Conservation (phyloP, 2,329 filamentous ascomycete genomes). For the Xylaria multiplex region DNA sequence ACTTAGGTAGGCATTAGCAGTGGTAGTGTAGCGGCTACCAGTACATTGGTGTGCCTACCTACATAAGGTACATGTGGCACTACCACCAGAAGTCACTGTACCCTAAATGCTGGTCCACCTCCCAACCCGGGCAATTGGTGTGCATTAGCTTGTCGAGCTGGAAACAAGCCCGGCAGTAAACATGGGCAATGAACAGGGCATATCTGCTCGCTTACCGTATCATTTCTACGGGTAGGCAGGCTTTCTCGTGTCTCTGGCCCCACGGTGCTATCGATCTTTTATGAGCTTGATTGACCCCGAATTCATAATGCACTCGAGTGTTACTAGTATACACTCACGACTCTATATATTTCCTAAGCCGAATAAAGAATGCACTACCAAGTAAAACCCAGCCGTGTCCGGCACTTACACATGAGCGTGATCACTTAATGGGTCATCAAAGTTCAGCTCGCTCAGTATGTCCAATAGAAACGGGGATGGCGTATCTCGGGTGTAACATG, state of each 20-base stretch:
- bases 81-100: too few species aligned
- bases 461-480: constrained; percentile 36
- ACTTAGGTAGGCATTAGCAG: too few species aligned
- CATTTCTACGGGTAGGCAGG: too few species aligned
- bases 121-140: too few species aligned
- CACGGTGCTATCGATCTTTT: not conserved
- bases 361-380: constrained; percentile 1
- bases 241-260: too few species aligned
- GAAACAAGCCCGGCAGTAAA: constrained; percentile 13
- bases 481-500: constrained; percentile 22
- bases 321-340: not conserved
- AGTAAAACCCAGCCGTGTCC: not conserved
- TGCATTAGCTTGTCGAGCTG: constrained; percentile 24
- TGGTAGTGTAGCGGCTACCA: not conserved
- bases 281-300: not conserved
- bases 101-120: too few species aligned
- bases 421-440: constrained; percentile 33
- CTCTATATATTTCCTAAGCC: constrained; percentile 3
- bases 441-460: constrained; percentile 47
- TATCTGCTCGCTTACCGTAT: not conserved
- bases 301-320: not conserved
- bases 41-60: too few species aligned
- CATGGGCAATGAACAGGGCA: not conserved
- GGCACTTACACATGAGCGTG: constrained; percentile 18
- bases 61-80: too few species aligned